phyloP scores from a whole-genome alignment of 352 stramenopile genomes.

The Globisporangium barbulae region DNA sequence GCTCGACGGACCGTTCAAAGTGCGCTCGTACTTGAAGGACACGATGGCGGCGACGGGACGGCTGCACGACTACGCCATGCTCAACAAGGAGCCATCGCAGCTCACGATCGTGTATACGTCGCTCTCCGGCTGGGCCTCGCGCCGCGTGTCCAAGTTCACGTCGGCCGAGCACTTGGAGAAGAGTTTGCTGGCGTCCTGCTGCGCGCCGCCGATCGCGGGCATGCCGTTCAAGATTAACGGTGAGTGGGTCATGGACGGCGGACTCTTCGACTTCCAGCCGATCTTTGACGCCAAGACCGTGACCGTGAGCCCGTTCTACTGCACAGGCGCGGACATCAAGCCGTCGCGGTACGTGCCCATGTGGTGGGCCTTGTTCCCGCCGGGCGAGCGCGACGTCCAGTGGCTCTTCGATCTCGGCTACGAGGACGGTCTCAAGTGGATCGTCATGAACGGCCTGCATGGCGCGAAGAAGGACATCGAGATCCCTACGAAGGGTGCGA shows the following conservation, averaged over 20 bases:
- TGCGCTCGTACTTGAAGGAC: conserved; percentile 59
- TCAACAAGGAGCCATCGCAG: conserved; percentile 40
- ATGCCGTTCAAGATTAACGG: conserved; percentile 79
- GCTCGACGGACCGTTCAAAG: conserved; percentile 51
- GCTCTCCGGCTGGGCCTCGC: conserved; percentile 64
- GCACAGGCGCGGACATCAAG: conserved; percentile 85
- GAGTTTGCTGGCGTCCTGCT: conserved; percentile 78
- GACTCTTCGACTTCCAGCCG: conserved; percentile 81
- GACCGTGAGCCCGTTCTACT: conserved; percentile 86
- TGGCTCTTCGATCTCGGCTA: conserved; percentile 88
- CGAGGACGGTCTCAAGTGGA: conserved; percentile 71
- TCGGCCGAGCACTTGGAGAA: conserved; percentile 59
- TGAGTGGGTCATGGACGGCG: conserved; percentile 87
- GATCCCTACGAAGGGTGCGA: conserved; percentile 52
- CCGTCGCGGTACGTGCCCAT: conserved; percentile 87
- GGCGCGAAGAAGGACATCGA: conserved; percentile 29
- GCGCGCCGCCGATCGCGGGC: conserved; percentile 70
- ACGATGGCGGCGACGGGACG: conserved; percentile 37
- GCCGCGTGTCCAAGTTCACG: conserved; percentile 62
- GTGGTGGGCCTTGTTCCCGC: conserved; percentile 82
- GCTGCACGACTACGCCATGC: conserved; percentile 42
- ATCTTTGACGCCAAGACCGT: conserved; percentile 68
- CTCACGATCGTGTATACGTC: conserved; percentile 74
- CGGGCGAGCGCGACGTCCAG: conserved; percentile 58
- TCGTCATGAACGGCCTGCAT: conserved; percentile 39